Conservation (phyloP, 805 yeast species). For the Komagataella populi region DNA sequence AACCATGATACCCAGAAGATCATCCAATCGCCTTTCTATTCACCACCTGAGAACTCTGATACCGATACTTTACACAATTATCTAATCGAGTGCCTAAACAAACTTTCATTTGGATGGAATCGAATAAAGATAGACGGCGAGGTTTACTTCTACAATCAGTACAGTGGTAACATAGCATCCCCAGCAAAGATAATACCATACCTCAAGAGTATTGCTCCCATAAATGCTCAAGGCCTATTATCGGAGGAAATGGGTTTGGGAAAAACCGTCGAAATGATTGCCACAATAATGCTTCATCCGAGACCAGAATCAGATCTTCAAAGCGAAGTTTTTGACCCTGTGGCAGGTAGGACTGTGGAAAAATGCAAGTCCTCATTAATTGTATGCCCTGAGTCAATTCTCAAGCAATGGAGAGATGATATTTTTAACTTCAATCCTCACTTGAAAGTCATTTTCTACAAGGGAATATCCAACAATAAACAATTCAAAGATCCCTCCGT, state of each 20-base stretch:
- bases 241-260: constrained; percentile 98
- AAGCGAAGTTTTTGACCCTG: constrained; percentile 21
- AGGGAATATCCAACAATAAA: constrained; percentile 31
- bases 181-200: constrained; percentile 16
- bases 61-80: neutral
- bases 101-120: constrained; percentile 42
- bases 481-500: constrained; percentile 15
- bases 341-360: constrained; percentile 27
- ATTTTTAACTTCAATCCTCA: constrained; percentile 42
- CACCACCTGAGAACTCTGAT: neutral
- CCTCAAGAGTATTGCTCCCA: constrained; percentile 5
- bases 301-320: constrained; percentile 20
- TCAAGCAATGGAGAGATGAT: constrained; percentile 81
- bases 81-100: constrained; percentile 21
- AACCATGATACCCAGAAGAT: constrained; percentile 15
- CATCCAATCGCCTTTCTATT: constrained; percentile 10
- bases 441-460: constrained; percentile 48
- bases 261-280: constrained; percentile 75
- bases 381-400: constrained; percentile 75
- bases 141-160: constrained; percentile 32
- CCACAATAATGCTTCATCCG: constrained; percentile 49
- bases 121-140: constrained; percentile 7
- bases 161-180: constrained; percentile 32
- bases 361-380: constrained; percentile 64
- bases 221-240: constrained; percentile 46